These are phyloP conservation scores for Colletotrichum scovillei DNA, from an alignment of 2,329 filamentous ascomycete genomes.

Conservation along the genomic window DNA sequence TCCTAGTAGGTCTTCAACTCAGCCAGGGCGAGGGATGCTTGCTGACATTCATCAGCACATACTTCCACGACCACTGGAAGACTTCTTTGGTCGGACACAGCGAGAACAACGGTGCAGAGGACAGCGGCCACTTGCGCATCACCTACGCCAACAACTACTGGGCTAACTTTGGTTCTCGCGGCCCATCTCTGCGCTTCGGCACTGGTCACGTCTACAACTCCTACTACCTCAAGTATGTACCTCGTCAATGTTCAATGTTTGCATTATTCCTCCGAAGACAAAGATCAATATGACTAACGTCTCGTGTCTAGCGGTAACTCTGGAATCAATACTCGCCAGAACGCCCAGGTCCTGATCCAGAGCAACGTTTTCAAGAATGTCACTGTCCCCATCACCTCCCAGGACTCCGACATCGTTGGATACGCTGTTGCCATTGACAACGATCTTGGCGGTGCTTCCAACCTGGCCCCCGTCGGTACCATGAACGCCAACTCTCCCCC, in stretches of 20 bases:
- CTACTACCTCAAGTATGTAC: slow-evolving; percentile 51
- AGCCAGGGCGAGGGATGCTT: accelerated
- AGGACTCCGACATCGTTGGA: slow-evolving; percentile 29
- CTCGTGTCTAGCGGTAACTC: slow-evolving; percentile 44
- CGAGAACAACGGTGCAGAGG: slow-evolving; percentile 67
- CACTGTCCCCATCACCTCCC: slow-evolving; percentile 45
- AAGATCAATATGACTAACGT: not conserved
- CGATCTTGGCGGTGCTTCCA: slow-evolving; percentile 25
- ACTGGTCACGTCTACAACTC: slow-evolving; percentile 62
- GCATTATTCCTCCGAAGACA: not conserved
- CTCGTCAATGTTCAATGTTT: too few relatives aligned
- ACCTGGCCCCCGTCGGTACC: slow-evolving; percentile 47
- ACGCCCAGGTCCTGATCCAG: slow-evolving; percentile 65
- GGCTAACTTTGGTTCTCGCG: slow-evolving; percentile 69
- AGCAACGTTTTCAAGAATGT: slow-evolving; percentile 51
- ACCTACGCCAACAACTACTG: slow-evolving; percentile 73
- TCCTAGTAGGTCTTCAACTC: slow-evolving; percentile 39
- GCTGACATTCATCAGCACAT: slow-evolving; percentile 41
- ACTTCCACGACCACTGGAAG: slow-evolving; percentile 66
- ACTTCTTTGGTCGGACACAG: slow-evolving; percentile 71
- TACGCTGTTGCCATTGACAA: slow-evolving; percentile 30
- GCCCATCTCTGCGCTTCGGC: slow-evolving; percentile 70
- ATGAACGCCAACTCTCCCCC: slow-evolving; percentile 60
- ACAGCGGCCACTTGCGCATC: slow-evolving; percentile 67
- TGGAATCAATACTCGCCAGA: slow-evolving; percentile 65